Evolutionary conservation across 164 flowering plant species (phyloP), one percentile per base, ranked within the genome.

Genomic region (Houttuynia cordata): DNA sequence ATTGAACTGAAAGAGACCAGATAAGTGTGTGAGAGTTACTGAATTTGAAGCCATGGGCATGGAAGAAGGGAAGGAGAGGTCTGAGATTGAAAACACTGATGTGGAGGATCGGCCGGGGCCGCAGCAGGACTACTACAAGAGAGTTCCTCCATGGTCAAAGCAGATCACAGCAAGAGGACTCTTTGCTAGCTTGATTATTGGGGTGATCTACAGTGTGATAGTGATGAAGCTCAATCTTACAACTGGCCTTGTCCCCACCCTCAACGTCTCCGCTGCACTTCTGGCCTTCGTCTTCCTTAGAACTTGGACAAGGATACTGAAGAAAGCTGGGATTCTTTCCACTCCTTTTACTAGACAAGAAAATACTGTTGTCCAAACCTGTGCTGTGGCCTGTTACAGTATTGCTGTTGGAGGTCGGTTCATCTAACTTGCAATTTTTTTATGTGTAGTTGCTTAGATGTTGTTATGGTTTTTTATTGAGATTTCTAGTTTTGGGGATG

Each of bases 331-430:
- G 10, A 59, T 75, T 47, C 64, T 70, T 7, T 51, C 86, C 0
- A 59, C 67, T 15, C 98, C 97, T 10, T 93, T 93, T 74, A 87
- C 97, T 0, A 57, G 72, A 13, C 97, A 93, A 73, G 98, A 93
- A 79, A 93, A 93, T 54, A 89, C 96, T 7, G 84, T 93, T 74
- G 84, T 93, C 22, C 98, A 89, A 67, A 89, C 98, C 0, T 89
- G 91, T 67, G 82, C 91, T 3, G 97, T 89, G 61, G 98, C 98
- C 2, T 89, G 98, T 53, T 93, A 86, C 57, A 82, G 88, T 75
- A 82, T 87, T 64, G 76, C 90, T 23, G 72, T 81, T 54, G 91
- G 88, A 86, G 98, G 98, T 91, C 51, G 10, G 70, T 13, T 12
- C 10, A 18, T 9, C 53, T 0, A 14, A 49, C 4, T 50, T 51